Evolutionary conservation across 1,139 yeast genomes (phyloP), one percentile per base, ranked within the genome.

Genomic region (Tardiomyces depauwii): DNA sequence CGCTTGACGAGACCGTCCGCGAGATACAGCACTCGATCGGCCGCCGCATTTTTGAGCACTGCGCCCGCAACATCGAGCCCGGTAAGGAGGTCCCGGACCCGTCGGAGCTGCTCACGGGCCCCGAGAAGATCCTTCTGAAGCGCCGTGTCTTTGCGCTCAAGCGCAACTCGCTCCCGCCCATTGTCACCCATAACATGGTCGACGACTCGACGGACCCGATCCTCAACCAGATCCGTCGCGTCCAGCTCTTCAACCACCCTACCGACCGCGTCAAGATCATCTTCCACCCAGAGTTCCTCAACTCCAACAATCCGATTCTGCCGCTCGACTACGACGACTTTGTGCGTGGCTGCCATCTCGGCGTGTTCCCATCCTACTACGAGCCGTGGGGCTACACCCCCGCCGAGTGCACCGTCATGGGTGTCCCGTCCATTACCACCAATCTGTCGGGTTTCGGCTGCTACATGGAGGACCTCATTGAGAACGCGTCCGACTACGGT

Each of bases 311-410:
- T 66, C 97, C 98, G 44, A 84, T 91, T 53, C 73, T 91, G 60
- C 84, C 96, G 14, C 72, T 91, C 51, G 98, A 91, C 65, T 91
- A 91, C 63, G 98, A 91, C 61, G 98, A 91, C 64, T 91, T 91
- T 66, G 98, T 91, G 38, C 79, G 98, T 58, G 98, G 98, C 51
- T 89, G 97, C 65, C 97, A 91, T 66, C 72, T 91, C 69, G 98
- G 98, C 64, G 95, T 91, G 45, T 91, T 91, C 81, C 98, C 98
- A 44, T 87, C 96, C 0, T 91, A 91, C 68, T 91, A 91, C 62
- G 98, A 91, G 67, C 98, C 98, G 6, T 91, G 98, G 98, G 98
- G 98, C 36, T 91, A 91, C 67, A 91, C 98, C 5, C 98, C 98
- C 11, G 97, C 97, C 11, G 98, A 91, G 65, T 91, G 98, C 72